Evolutionary conservation across 768 basidiomycete species (phyloP), one percentile per base, ranked within the genome.

Genomic region (Kwoniella pini): DNA sequence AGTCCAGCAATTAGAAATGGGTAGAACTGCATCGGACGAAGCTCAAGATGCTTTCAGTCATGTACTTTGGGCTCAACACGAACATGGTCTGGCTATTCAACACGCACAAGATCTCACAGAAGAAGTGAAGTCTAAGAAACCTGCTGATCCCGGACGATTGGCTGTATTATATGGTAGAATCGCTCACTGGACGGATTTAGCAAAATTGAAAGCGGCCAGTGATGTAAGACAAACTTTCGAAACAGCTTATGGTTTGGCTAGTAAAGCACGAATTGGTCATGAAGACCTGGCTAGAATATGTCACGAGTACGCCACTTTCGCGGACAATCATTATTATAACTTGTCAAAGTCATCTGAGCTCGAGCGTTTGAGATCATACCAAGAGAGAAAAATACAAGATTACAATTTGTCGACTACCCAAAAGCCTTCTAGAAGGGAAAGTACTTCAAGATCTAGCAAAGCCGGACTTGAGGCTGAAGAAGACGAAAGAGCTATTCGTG

Each of bases 171-270:
- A 63, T 13, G 59, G 52, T 19, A 46, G 71, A 5, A 61, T 61
- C 21, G 96, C 95, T 10, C 83, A 87, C 11, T 99, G 96, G 96
- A 87, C 85, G 22, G 84, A 90, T 6, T 86, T 90, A 69, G 92
- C 96, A 1, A 89, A 88, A 59, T 76, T 95, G 26, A 87, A 88
- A 68, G 88, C 88, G 46, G 86, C 92, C 0, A 81, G 83, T 15
- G 84, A 86, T 27, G 91, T 96, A 53, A 83, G 84, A 63, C 70
- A 80, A 0, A 81, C 85, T 75, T 98, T 98, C 73, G 80, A 83
- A 17, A 82, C 83, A 0, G 90, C 92, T 0, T 81, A 82, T 2
- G 45, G 66, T 0, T 68, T 82, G 27, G 44, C 42, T 10, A 45
- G 44, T 49, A 69, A 40, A 28, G 24, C 63, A 0, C 62, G 62